Conservation (phyloP, 1,284 basidiomycete species). For the Papiliotrema fonsecae region DNA sequence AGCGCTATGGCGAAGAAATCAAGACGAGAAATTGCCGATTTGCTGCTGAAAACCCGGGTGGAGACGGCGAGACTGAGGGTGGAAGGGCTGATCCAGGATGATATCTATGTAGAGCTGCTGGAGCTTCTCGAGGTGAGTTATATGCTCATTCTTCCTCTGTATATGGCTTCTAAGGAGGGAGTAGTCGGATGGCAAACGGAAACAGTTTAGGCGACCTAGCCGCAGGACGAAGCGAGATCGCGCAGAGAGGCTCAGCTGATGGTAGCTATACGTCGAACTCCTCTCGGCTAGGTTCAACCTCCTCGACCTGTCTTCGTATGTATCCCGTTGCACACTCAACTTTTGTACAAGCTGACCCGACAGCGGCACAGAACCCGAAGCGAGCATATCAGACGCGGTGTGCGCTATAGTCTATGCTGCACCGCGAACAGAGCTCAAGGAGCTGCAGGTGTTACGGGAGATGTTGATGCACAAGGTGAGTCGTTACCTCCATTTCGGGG, state of each 20-base stretch:
- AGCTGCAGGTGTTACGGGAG: slow-evolving; percentile 85
- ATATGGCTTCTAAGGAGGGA: not conserved
- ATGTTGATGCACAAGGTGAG: slow-evolving; percentile 76
- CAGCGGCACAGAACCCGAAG: slow-evolving; percentile 76
- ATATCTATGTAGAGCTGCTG: slow-evolving; percentile 62
- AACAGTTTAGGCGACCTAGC: too few relatives aligned
- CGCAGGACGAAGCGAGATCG: not conserved
- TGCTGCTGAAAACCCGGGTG: slow-evolving; percentile 40
- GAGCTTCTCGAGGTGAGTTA: slow-evolving; percentile 70
- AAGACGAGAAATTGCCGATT: slow-evolving; percentile 48
- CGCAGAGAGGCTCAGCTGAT: not conserved
- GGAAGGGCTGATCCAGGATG: slow-evolving; percentile 47
- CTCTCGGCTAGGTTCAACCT: slow-evolving; percentile 88
- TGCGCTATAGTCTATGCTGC: slow-evolving; percentile 83
- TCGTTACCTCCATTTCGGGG: too few relatives aligned
- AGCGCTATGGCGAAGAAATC: slow-evolving; percentile 77
- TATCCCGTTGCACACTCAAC: slow-evolving; percentile 4
- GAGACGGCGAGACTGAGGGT: slow-evolving; percentile 45
- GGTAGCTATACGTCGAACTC: slow-evolving; percentile 76
- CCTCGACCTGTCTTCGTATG: slow-evolving; percentile 57
- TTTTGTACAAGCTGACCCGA: not conserved
- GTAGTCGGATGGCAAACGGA: not conserved
- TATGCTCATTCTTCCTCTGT: not conserved
- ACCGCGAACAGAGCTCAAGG: slow-evolving; percentile 84
- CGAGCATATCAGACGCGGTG: slow-evolving; percentile 66